Evolutionary conservation across 2,329 filamentous ascomycete genomes (phyloP), one percentile per base, ranked within the genome.

Genomic region (Fusarium sororula): DNA sequence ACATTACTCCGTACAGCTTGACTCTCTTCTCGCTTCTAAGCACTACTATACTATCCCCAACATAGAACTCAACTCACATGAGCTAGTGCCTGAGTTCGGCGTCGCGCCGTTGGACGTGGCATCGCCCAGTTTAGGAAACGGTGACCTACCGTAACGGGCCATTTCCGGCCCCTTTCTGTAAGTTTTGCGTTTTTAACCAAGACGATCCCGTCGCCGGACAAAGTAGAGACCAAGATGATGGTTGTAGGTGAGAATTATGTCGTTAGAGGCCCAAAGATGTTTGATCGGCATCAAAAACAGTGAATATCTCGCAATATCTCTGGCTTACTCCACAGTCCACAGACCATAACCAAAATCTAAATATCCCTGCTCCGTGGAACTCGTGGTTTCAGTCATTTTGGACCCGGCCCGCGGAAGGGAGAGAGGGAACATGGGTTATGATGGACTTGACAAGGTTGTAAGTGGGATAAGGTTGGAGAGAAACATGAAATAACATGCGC

Each of bases 151-250:
- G 47, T 38, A 73, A 75, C 54, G 64, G 72, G 68, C 68, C 72
- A 74, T 65, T 75, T 74, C 72, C 72, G 72, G 72, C 68, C 72
- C 72, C 68, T 75, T 73, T 74, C 44, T 62, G 51, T 58, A 61
- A 44, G 63, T 61, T 74, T 74, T 48, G 30, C 30, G 28, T 38
- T 57, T 72, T 44, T 59, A 37, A 61, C 41, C 53, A 62, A 63
- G 48, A 35, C 58, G 67, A 66, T 65, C 66, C 66, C 68, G 38
- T 50, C 26, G 45, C 48, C 59, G 63, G 37, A 38, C 28, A 50
- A 26, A 42, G 41, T 37, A 38, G 54, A 45, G 38, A 7, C 37
- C 37, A 44, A 45, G 26, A 38, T 39, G 17, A 45, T 68, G 64
- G 69, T 70, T 71, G 70, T 70, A 28, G 70, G 70, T 73, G 65